A percentile compares a stretch with the other conserved stretches of the same genome.
These are phyloP conservation scores for Kluyveromyces starmeri DNA, from an alignment of 805 yeast species.

Conservation along the genomic window DNA sequence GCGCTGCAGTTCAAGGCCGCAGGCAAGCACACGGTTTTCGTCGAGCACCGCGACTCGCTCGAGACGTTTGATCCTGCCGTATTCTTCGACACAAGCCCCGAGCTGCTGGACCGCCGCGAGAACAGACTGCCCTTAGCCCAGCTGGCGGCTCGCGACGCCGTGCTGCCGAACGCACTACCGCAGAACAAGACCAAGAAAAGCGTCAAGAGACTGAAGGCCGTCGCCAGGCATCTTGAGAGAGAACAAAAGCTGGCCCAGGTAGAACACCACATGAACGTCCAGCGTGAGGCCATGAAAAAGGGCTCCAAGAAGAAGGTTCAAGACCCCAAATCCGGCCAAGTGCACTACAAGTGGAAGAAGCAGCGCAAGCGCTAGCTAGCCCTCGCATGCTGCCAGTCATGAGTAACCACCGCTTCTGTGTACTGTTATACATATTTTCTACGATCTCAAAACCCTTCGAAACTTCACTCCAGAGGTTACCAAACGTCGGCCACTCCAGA, in stretches of 20 bases:
- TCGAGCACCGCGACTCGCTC: conserved; percentile 51
- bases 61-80: conserved; percentile 52
- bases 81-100: conserved; percentile 62
- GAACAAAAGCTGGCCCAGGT: conserved; percentile 59
- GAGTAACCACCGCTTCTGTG: no score
- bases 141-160: conserved; percentile 21
- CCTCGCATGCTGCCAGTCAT: no score
- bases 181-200: conserved; percentile 34
- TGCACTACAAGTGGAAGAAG: conserved; percentile 76
- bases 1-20: conserved; percentile 42
- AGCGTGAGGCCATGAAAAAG: conserved; percentile 81
- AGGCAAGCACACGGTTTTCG: conserved; percentile 82
- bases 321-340: conserved; percentile 57
- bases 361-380: conserved; percentile 55
- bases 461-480: no score
- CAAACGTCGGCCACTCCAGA: no score
- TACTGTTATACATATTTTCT: no score
- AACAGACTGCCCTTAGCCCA: conserved; percentile 63
- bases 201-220: conserved; percentile 47
- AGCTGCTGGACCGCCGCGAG: conserved; percentile 53
- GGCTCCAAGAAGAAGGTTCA: conserved; percentile 76
- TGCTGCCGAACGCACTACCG: neutral
- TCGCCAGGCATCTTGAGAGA: conserved; percentile 61
- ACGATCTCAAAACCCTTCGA: no score
- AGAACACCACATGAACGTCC: conserved; percentile 63